These are phyloP conservation scores for Sporothrix dimorphospora DNA, from an alignment of 2,329 filamentous ascomycete genomes.

Conservation along the genomic window DNA sequence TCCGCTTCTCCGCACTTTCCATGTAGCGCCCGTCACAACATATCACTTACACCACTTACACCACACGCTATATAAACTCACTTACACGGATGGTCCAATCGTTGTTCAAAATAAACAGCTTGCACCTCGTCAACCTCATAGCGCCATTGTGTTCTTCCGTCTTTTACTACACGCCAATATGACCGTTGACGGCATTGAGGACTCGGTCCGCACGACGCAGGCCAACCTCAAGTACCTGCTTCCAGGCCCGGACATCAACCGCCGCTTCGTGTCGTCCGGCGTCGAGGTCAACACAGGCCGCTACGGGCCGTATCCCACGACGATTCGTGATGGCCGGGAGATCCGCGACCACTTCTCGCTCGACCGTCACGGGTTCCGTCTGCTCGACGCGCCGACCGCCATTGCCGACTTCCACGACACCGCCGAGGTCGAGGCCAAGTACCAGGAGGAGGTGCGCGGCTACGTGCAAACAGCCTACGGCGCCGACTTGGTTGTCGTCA, in stretches of 20 bases:
- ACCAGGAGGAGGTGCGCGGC: conserved; percentile 11
- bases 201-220: conserved; percentile 16
- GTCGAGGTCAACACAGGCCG: conserved; percentile 14
- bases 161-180: not conserved
- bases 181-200: conserved; percentile 6
- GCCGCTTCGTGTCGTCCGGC: conserved; percentile 16
- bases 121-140: too few relatives aligned
- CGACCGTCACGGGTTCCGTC: conserved; percentile 11
- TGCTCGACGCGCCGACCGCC: conserved; percentile 11
- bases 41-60: too few relatives aligned
- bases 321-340: conserved; percentile 9
- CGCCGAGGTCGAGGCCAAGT: conserved; percentile 17
- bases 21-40: not conserved
- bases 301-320: conserved; percentile 10
- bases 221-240: conserved; percentile 21
- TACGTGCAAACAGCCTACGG: not conserved
- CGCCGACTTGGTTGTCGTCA: conserved; percentile 5
- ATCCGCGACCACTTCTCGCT: conserved; percentile 18
- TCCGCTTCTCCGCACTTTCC: conserved; percentile 4
- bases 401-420: conserved; percentile 8
- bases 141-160: too few relatives aligned
- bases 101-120: not conserved
- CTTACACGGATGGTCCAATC: not conserved
- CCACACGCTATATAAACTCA: not conserved
- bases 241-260: conserved; percentile 13